phyloP scores from a whole-genome alignment of 805 yeast genomes.

The Saccharomycopsis javanensis region DNA sequence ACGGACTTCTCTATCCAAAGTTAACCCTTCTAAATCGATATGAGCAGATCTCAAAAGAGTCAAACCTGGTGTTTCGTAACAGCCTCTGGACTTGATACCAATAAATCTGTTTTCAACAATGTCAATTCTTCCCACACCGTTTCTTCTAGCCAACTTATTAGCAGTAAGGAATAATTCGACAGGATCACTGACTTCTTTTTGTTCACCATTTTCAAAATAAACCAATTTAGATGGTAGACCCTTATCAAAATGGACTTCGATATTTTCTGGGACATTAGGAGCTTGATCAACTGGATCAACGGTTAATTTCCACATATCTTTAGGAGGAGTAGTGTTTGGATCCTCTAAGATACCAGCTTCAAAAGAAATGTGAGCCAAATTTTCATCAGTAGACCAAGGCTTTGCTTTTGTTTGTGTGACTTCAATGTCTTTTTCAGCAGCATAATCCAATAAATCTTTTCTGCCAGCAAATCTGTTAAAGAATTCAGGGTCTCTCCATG shows the following conservation, averaged over 20 bases:
- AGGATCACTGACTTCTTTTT: conserved; percentile 60
- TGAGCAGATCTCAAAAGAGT: conserved; percentile 90
- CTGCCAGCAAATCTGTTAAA: conserved; percentile 97
- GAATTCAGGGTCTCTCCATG: conserved; percentile 97
- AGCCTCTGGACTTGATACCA: conserved; percentile 97
- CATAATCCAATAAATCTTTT: conserved; percentile 89
- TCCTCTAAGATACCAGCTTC: conserved; percentile 99
- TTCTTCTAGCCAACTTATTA: conserved; percentile 93
- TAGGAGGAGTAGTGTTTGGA: conserved; percentile 98
- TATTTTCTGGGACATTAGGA: conserved; percentile 86
- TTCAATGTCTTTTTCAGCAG: conserved; percentile 84
- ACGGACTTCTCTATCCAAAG: conserved; percentile 95
- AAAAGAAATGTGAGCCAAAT: conserved; percentile 96
- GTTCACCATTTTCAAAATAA: conserved; percentile 46
- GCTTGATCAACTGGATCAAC: conserved; percentile 86
- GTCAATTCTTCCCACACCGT: conserved; percentile 99
- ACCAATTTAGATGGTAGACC: conserved; percentile 83
- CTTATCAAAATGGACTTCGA: conserved; percentile 69
- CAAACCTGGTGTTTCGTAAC: conserved; percentile 98
- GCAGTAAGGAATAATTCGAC: conserved; percentile 89
- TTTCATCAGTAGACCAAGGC: conserved; percentile 99
- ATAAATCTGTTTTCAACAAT: conserved; percentile 98
- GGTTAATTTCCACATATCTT: conserved; percentile 99
- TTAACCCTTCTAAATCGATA: conserved; percentile 93
- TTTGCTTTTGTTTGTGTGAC: conserved; percentile 96